Evolutionary conservation across 768 basidiomycete genomes (phyloP).

Genomic region (Epithele typhae): DNA sequence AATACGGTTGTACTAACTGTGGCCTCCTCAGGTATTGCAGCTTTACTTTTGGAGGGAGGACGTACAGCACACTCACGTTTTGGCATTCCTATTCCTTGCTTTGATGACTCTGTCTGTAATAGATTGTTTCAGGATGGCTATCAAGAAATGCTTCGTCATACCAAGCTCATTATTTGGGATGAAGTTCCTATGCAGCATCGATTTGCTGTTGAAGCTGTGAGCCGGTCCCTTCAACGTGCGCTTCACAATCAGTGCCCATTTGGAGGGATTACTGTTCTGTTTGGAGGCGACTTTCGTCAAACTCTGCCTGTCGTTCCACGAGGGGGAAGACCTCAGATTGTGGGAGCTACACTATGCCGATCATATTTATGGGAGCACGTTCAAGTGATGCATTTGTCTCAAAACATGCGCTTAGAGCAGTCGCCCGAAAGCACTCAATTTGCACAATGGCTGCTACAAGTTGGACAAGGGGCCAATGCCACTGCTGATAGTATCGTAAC

Average conservation of each 20-base stretch:
- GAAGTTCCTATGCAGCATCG: constrained; percentile 37
- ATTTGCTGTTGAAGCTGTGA: constrained; percentile 35
- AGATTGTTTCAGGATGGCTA: constrained; percentile 26
- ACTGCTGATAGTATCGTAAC: neutral
- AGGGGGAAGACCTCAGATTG: constrained; percentile 35
- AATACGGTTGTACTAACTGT: constrained; percentile 16
- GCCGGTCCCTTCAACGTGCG: constrained; percentile 34
- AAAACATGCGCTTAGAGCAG: neutral
- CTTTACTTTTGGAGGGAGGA: constrained; percentile 39
- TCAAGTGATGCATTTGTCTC: neutral
- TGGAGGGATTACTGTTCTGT: constrained; percentile 41
- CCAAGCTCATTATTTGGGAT: constrained; percentile 40
- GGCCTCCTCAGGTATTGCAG: constrained; percentile 36
- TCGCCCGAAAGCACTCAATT: constrained; percentile 1
- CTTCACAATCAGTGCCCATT: constrained; percentile 27
- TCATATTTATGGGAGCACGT: constrained; percentile 1
- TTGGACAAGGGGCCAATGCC: constrained; percentile 10
- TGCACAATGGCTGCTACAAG: constrained; percentile 15
- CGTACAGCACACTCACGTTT: constrained; percentile 45
- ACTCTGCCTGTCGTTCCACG: constrained; percentile 39
- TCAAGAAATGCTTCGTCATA: constrained; percentile 30
- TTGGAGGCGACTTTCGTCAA: constrained; percentile 45
- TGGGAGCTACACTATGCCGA: constrained; percentile 21
- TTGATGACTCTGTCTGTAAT: constrained; percentile 26
- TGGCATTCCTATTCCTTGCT: constrained; percentile 39